These are phyloP conservation scores for Clavispora fructus DNA, from an alignment of 805 yeast genomes.

Conservation along the genomic window DNA sequence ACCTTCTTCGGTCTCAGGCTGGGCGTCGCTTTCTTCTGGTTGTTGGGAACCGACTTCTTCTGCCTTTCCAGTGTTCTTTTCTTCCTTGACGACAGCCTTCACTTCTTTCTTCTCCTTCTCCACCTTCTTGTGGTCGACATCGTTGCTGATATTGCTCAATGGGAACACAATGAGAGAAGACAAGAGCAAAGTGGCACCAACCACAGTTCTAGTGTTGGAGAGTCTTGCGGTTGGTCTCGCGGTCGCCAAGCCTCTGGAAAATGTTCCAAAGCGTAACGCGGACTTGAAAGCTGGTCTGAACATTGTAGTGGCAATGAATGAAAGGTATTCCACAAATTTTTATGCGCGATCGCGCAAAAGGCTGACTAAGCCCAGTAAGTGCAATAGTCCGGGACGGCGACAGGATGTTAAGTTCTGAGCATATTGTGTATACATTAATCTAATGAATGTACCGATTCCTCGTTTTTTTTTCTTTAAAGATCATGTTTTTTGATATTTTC, in stretches of 20 bases:
- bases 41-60: background rate
- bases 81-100: slow-evolving; percentile 1
- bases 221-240: slow-evolving; percentile 3
- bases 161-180: slow-evolving; percentile 6
- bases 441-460: too few relatives aligned
- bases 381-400: background rate
- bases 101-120: slow-evolving; percentile 6
- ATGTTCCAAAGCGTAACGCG: slow-evolving; percentile 8
- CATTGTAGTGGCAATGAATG: slow-evolving; percentile 5
- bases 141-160: slow-evolving; percentile 8
- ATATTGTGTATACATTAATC: too few relatives aligned
- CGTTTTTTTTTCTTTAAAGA: too few relatives aligned
- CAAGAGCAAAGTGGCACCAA: slow-evolving; percentile 9
- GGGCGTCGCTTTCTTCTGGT: slow-evolving; percentile 10
- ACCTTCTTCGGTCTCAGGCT: slow-evolving; percentile 15
- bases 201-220: background rate
- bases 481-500: too few relatives aligned
- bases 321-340: background rate
- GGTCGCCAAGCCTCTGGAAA: slow-evolving; percentile 9
- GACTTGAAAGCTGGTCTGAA: slow-evolving; percentile 12
- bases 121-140: slow-evolving; percentile 10
- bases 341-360: background rate
- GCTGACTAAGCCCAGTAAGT: background rate
- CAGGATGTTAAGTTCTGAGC: background rate
- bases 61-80: background rate